Conservation (phyloP, 768 basidiomycete species). For the Tremella yokohamensis region DNA sequence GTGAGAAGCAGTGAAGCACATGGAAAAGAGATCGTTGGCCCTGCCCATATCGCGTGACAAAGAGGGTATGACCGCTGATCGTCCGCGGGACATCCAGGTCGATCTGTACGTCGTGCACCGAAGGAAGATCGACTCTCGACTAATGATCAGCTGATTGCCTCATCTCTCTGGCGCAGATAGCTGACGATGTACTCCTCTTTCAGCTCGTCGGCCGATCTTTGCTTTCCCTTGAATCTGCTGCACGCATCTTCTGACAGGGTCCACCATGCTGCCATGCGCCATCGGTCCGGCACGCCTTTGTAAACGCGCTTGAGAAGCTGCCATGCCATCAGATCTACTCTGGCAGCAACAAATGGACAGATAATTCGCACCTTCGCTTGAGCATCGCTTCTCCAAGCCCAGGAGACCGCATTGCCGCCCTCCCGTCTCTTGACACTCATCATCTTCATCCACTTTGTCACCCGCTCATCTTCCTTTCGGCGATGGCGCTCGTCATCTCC, state of each 20-base stretch:
- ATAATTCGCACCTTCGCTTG: slow-evolving; percentile 60
- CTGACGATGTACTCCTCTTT: slow-evolving; percentile 43
- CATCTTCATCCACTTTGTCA: slow-evolving; percentile 94
- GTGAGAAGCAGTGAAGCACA: slow-evolving; percentile 85
- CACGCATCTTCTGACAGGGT: slow-evolving; percentile 59
- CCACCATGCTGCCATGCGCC: slow-evolving; percentile 91
- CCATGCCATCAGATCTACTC: slow-evolving; percentile 24
- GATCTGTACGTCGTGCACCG: slow-evolving; percentile 90
- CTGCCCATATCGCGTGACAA: slow-evolving; percentile 89
- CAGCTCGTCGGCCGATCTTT: slow-evolving; percentile 52
- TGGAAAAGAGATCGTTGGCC: slow-evolving; percentile 95
- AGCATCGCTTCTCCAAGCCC: slow-evolving; percentile 62
- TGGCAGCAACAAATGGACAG: neutral
- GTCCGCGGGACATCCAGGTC: slow-evolving; percentile 96
- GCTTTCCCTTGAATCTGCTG: slow-evolving; percentile 14
- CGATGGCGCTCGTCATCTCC: slow-evolving; percentile 41
- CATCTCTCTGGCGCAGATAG: too few species aligned
- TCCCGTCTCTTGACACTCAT: slow-evolving; percentile 62
- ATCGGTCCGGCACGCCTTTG: slow-evolving; percentile 95
- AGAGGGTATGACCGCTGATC: slow-evolving; percentile 89
- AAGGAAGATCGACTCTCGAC: slow-evolving; percentile 57
- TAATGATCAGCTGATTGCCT: neutral
- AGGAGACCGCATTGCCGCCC: slow-evolving; percentile 72
- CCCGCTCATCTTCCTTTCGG: slow-evolving; percentile 68
- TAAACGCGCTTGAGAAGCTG: slow-evolving; percentile 65